A percentile compares a stretch with the other conserved stretches of the same genome.
Evolutionary conservation across 2,329 filamentous ascomycete genomes (phyloP).

Genomic region (Hypomyces perniciosus): DNA sequence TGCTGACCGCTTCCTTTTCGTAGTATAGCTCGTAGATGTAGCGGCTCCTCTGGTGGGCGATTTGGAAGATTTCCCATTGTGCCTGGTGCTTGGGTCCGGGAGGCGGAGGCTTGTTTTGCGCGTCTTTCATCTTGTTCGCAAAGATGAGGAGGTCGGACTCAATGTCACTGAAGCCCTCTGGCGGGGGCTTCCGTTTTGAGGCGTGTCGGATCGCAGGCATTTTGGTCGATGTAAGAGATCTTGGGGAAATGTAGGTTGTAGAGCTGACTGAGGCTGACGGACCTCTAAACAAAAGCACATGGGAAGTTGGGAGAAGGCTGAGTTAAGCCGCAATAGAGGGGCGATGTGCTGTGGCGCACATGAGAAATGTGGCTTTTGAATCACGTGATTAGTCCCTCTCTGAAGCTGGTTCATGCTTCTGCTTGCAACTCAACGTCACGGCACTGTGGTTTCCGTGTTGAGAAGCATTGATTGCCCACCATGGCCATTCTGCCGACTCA

Average conservation of each 20-base stretch:
- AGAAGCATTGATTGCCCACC: constrained; percentile 39
- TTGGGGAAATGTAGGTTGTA: not conserved
- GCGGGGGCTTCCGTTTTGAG: constrained; percentile 74
- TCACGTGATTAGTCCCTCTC: constrained; percentile 25
- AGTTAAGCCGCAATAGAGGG: constrained; percentile 14
- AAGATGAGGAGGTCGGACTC: constrained; percentile 83
- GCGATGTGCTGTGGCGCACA: constrained; percentile 15
- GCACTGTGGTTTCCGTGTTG: constrained; percentile 21
- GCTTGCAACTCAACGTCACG: constrained; percentile 27
- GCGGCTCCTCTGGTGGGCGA: constrained; percentile 82
- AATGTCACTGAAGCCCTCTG: constrained; percentile 81
- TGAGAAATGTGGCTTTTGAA: constrained; percentile 12
- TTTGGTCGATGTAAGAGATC: constrained; percentile 7
- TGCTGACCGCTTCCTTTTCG: constrained; percentile 91
- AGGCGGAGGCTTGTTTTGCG: constrained; percentile 80
- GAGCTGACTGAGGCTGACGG: not conserved
- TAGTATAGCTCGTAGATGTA: constrained; percentile 99
- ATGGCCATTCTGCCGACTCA: constrained; percentile 93
- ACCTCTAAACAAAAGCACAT: constrained; percentile 3
- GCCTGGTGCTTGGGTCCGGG: constrained; percentile 81
- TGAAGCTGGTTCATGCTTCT: constrained; percentile 16
- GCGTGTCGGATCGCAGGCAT: constrained; percentile 76
- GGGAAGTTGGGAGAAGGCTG: constrained; percentile 4
- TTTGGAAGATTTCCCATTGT: constrained; percentile 96
- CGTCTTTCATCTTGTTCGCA: constrained; percentile 88